Evolutionary conservation across 2,329 filamentous ascomycete genomes (phyloP).

Genomic region (Sordariomycetes sp.): DNA sequence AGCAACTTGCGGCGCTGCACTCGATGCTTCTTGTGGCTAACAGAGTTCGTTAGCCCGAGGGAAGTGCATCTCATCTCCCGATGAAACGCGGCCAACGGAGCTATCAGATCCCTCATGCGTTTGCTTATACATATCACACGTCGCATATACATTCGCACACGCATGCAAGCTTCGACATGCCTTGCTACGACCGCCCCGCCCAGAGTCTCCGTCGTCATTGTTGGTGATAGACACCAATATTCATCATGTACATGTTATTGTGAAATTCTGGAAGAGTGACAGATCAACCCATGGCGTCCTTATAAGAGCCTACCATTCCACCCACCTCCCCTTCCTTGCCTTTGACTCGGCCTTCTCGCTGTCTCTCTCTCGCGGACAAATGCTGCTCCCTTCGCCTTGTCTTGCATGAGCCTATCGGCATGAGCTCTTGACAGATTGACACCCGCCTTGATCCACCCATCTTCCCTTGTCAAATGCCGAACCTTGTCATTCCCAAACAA

Average conservation of each 20-base stretch:
- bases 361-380: background rate
- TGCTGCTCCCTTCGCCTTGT: constrained; percentile 3
- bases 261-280: no score
- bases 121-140: no score
- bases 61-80: constrained; percentile 20
- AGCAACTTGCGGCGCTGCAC: no score
- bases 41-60: constrained; percentile 5
- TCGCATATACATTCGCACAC: no score
- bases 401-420: constrained; percentile 7
- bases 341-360: background rate
- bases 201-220: no score
- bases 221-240: no score
- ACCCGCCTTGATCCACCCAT: background rate
- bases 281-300: no score
- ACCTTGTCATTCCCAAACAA: constrained; percentile 4
- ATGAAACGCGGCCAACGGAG: constrained; percentile 21
- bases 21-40: background rate
- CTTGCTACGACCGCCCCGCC: no score
- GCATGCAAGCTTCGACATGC: no score
- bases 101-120: background rate
- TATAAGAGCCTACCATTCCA: background rate
- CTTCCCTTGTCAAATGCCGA: constrained; percentile 2
- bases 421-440: background rate
- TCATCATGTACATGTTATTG: no score
- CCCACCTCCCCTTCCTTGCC: background rate